A percentile compares a stretch with the other conserved stretches of the same genome.
Evolutionary conservation across 176 grass and related monocot species (phyloP).

Genomic region (Oryza glumipatula): DNA sequence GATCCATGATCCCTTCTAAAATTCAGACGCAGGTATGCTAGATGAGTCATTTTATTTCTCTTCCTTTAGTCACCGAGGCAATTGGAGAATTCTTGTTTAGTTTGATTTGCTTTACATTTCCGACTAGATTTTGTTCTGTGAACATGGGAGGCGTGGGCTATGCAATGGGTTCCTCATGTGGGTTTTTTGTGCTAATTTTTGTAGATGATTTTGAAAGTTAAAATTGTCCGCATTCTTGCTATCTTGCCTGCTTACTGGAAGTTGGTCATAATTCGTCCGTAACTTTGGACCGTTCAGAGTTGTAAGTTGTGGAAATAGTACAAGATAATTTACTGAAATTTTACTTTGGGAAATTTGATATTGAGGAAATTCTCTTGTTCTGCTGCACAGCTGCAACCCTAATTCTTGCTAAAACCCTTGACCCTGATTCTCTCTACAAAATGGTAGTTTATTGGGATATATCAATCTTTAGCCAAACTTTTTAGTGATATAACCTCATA

Average conservation of each 20-base stretch:
- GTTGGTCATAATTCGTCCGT: not conserved
- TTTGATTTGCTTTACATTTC: conserved; percentile 37
- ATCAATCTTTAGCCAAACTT: not conserved
- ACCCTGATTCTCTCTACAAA: not conserved
- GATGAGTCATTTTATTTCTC: not conserved
- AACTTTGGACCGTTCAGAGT: not conserved
- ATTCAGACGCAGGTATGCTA: conserved; percentile 37
- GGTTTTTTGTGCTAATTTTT: conserved; percentile 2
- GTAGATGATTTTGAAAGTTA: not conserved
- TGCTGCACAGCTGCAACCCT: not conserved
- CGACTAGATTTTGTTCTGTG: conserved; percentile 15
- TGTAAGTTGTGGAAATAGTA: not conserved
- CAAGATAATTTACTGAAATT: not conserved
- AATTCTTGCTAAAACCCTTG: conserved; percentile 6
- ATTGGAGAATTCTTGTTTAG: not conserved
- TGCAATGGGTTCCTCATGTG: not conserved
- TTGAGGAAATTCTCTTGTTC: not conserved
- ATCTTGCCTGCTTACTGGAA: not conserved
- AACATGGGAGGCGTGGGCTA: not conserved
- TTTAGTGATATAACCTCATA: not conserved
- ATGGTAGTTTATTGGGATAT: not conserved
- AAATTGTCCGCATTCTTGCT: not conserved
- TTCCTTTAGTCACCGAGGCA: conserved; percentile 14
- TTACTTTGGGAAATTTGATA: not conserved
- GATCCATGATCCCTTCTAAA: not conserved